These are phyloP conservation scores for Trichoderma sp. DNA, from an alignment of 2,329 filamentous ascomycete species.

Conservation along the genomic window DNA sequence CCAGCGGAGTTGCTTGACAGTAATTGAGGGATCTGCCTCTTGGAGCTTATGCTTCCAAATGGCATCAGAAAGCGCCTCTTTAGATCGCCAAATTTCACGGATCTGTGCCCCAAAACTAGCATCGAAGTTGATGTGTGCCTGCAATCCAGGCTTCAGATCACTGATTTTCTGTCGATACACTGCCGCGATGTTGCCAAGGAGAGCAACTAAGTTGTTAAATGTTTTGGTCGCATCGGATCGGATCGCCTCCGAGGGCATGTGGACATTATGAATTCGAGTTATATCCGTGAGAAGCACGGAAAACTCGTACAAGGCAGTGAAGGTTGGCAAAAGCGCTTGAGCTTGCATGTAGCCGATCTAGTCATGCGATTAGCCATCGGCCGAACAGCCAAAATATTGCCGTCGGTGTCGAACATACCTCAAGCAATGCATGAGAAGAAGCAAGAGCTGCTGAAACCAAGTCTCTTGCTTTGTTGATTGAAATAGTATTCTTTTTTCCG, in stretches of 20 bases:
- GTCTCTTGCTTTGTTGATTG: neutral
- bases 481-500: neutral
- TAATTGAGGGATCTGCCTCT: constrained; percentile 23
- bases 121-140: constrained; percentile 36
- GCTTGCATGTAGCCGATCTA: constrained; percentile 40
- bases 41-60: constrained; percentile 38
- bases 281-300: constrained; percentile 37
- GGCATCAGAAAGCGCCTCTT: constrained; percentile 33
- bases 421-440: constrained; percentile 38
- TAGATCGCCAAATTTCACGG: constrained; percentile 33
- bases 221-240: constrained; percentile 32
- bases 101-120: constrained; percentile 35
- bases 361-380: neutral
- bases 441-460: constrained; percentile 35
- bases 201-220: constrained; percentile 35
- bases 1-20: constrained; percentile 28
- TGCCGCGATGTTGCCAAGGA: constrained; percentile 35
- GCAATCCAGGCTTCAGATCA: constrained; percentile 26
- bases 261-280: constrained; percentile 30
- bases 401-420: constrained; percentile 28
- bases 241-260: neutral
- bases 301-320: constrained; percentile 39
- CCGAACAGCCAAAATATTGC: neutral
- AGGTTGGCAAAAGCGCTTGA: constrained; percentile 38
- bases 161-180: constrained; percentile 37